Percentiles rank a stretch among this genome's conserved stretches.
phyloP scores from a whole-genome alignment of 2,329 filamentous ascomycete species.

The Aureobasidium leucospermi region DNA sequence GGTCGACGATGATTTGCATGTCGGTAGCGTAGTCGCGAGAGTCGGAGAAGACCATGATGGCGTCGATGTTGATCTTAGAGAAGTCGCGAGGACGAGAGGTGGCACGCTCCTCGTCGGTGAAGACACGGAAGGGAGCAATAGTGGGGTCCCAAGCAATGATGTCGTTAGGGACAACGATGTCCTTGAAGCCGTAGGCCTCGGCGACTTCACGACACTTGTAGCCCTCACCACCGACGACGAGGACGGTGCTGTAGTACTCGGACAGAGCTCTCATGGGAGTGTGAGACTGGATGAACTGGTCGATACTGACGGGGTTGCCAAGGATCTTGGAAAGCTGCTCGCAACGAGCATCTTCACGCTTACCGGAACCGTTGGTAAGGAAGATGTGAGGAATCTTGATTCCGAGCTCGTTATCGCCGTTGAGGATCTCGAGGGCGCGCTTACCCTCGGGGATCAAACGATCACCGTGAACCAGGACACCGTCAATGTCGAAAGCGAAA shows the following conservation, averaged over 20 bases:
- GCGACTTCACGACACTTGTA: constrained; percentile 68
- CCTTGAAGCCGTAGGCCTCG: constrained; percentile 66
- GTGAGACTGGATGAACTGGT: constrained; percentile 72
- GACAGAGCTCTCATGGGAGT: constrained; percentile 69
- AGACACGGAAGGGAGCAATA: constrained; percentile 61
- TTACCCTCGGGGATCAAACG: constrained; percentile 61
- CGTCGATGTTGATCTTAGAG: constrained; percentile 62
- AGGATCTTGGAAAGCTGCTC: constrained; percentile 62
- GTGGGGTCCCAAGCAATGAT: constrained; percentile 62
- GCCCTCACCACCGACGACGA: constrained; percentile 68
- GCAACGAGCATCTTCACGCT: constrained; percentile 58
- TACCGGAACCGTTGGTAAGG: constrained; percentile 67
- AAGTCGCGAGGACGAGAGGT: constrained; percentile 65
- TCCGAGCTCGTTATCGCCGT: constrained; percentile 68
- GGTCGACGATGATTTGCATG: constrained; percentile 69
- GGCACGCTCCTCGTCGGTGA: constrained; percentile 60
- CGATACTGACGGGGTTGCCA: constrained; percentile 55
- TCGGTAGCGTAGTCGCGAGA: constrained; percentile 68
- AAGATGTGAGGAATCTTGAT: constrained; percentile 73
- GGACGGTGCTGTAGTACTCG: constrained; percentile 69
- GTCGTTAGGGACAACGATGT: constrained; percentile 67
- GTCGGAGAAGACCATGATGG: constrained; percentile 69
- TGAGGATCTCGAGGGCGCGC: constrained; percentile 61
- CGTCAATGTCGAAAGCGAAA: constrained; percentile 72
- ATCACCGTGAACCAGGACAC: constrained; percentile 67